Percentiles rank a stretch among this genome's conserved stretches.
phyloP scores from a whole-genome alignment of 352 stramenopile genomes.

The Pythium periplocum region DNA sequence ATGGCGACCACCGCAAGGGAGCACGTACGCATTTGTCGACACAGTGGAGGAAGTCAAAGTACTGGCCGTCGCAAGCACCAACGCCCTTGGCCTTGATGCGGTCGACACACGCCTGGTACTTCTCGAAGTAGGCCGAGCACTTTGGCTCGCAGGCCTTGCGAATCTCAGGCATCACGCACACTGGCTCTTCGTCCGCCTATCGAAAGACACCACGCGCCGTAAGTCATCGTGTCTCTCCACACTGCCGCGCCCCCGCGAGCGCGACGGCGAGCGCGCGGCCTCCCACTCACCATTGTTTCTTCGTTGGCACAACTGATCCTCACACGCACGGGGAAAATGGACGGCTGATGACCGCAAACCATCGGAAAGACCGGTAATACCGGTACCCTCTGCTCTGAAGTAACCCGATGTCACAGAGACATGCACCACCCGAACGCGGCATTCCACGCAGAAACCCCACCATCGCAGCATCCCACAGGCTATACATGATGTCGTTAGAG shows the following conservation, averaged over 20 bases:
- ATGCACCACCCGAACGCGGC: slow-evolving; percentile 12
- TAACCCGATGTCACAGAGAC: slow-evolving; percentile 17
- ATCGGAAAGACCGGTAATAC: slow-evolving; percentile 23
- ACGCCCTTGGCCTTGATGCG: slow-evolving; percentile 90
- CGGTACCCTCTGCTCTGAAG: slow-evolving; percentile 14
- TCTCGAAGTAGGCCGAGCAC: slow-evolving; percentile 79
- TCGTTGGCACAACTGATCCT: slow-evolving; percentile 21
- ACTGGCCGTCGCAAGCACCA: slow-evolving; percentile 92
- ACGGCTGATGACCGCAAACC: slow-evolving; percentile 31
- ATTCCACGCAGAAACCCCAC: background rate
- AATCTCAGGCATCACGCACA: slow-evolving; percentile 92
- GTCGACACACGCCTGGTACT: slow-evolving; percentile 90
- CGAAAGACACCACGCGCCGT: slow-evolving; percentile 5
- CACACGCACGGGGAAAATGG: slow-evolving; percentile 24
- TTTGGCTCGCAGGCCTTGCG: slow-evolving; percentile 90
- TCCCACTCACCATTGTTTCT: slow-evolving; percentile 17
- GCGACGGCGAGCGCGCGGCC: background rate
- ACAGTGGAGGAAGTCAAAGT: slow-evolving; percentile 94
- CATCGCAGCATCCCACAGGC: background rate
- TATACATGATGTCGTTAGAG: too few species aligned
- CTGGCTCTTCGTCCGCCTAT: slow-evolving; percentile 83
- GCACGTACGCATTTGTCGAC: slow-evolving; percentile 92
- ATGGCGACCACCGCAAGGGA: background rate
- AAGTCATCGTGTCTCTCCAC: background rate
- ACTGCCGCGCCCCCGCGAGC: background rate